These are phyloP conservation scores for Eutypa lata DNA, from an alignment of 2,329 filamentous ascomycete genomes.

Conservation along the genomic window DNA sequence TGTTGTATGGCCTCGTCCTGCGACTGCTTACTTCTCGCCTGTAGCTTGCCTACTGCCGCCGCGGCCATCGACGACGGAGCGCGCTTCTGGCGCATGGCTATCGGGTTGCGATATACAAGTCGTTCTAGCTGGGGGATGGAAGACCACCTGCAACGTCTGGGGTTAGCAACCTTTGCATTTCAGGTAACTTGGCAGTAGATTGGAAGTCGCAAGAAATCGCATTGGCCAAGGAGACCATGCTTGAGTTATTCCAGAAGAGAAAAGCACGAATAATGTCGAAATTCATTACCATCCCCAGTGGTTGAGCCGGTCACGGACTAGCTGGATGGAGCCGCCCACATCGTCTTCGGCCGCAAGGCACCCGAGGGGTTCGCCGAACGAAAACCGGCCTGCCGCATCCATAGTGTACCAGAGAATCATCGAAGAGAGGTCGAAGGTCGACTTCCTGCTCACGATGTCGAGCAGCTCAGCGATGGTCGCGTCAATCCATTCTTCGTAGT, in stretches of 20 bases:
- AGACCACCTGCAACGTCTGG: constrained; percentile 7
- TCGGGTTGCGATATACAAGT: constrained; percentile 20
- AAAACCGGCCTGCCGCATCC: constrained; percentile 19
- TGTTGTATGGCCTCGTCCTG: constrained; percentile 1
- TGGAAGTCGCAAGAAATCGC: too few species aligned
- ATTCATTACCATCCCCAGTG: constrained; percentile 21
- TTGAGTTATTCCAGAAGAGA: too few species aligned
- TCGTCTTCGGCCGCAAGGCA: constrained; percentile 18
- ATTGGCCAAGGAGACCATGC: too few species aligned
- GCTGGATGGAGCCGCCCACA: constrained; percentile 17
- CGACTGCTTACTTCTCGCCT: constrained; percentile 4
- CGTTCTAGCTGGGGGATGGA: constrained; percentile 19
- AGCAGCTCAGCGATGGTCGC: constrained; percentile 18
- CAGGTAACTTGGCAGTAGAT: too few species aligned
- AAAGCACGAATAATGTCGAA: too few species aligned
- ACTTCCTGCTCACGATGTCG: constrained; percentile 7
- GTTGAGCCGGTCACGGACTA: constrained; percentile 19
- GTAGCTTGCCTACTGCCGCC: constrained; percentile 12
- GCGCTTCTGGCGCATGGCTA: constrained; percentile 12
- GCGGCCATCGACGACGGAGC: constrained; percentile 17
- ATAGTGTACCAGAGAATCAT: constrained; percentile 20
- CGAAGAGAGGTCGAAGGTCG: constrained; percentile 14
- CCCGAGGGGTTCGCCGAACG: constrained; percentile 19
- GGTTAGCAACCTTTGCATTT: too few species aligned
- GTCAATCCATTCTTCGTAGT: constrained; percentile 24